Evolutionary conservation across 441 rosid species (phyloP).

Genomic region (Eutrema salsugineum): DNA sequence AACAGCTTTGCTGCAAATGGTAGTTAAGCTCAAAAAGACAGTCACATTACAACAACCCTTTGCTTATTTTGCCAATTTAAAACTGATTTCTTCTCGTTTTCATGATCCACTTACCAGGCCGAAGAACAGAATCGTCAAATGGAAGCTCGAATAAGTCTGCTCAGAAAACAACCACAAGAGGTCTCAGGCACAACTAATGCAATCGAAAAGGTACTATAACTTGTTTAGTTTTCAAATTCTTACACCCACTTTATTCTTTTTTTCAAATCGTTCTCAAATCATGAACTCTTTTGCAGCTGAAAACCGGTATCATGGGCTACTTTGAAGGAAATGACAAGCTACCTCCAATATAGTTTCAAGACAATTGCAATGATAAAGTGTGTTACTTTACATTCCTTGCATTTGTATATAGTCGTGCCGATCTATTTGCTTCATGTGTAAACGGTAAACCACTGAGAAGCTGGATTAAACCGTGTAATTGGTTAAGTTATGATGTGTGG

Average conservation of each 20-base stretch:
- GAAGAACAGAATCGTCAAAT: constrained; percentile 49
- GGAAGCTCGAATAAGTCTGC: constrained; percentile 45
- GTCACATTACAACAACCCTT: not conserved
- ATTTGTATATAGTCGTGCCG: constrained; percentile 2
- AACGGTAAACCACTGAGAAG: not conserved
- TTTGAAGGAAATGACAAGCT: constrained; percentile 21
- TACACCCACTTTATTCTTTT: not conserved
- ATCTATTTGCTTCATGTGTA: constrained; percentile 9
- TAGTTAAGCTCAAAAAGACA: constrained; percentile 25
- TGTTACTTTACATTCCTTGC: not conserved
- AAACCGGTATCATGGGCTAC: constrained; percentile 3
- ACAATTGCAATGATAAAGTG: not conserved
- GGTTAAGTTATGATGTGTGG: not conserved
- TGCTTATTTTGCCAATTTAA: not conserved
- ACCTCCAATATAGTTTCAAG: constrained; percentile 8
- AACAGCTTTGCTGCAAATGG: constrained; percentile 49
- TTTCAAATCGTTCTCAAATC: not conserved
- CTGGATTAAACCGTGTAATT: constrained; percentile 9
- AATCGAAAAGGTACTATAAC: constrained; percentile 15
- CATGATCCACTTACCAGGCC: constrained; percentile 38
- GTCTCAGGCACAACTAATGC: constrained; percentile 23
- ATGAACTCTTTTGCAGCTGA: constrained; percentile 18
- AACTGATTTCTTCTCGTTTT: not conserved
- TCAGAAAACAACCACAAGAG: constrained; percentile 42
- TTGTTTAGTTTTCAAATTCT: not conserved